These are phyloP conservation scores for Podospora pseudocomata DNA, from an alignment of 495 filamentous ascomycete genomes.

Conservation along the genomic window DNA sequence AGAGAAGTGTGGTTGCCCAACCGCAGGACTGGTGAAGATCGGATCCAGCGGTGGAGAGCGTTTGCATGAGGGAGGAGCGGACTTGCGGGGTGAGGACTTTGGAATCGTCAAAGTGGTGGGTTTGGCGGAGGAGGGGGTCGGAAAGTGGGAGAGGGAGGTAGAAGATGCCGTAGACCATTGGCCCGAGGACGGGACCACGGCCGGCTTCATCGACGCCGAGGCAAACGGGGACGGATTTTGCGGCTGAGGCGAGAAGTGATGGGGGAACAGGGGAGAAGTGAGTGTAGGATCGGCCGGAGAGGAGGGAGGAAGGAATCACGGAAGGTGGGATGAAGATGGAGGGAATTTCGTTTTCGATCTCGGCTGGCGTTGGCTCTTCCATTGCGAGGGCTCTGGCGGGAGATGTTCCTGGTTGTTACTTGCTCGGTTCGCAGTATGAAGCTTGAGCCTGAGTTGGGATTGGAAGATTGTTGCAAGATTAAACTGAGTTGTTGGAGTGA, in stretches of 20 bases:
- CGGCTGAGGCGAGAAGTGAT: constrained; percentile 37
- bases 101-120: constrained; percentile 87
- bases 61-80: constrained; percentile 70
- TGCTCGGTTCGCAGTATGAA: neutral
- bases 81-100: constrained; percentile 76
- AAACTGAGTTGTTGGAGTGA: neutral
- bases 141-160: constrained; percentile 71
- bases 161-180: constrained; percentile 94
- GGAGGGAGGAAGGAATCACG: constrained; percentile 57
- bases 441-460: no score
- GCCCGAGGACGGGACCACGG: constrained; percentile 88
- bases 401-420: neutral
- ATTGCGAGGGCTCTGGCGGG: constrained; percentile 14
- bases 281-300: constrained; percentile 75
- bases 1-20: constrained; percentile 77
- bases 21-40: constrained; percentile 69
- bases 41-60: constrained; percentile 62
- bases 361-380: constrained; percentile 35
- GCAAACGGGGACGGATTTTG: constrained; percentile 32
- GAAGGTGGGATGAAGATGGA: constrained; percentile 76
- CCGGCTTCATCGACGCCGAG: constrained; percentile 96
- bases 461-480: no score
- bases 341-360: constrained; percentile 49
- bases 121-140: constrained; percentile 64
- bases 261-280: constrained; percentile 72